Percentiles rank a stretch among this genome's conserved stretches.
These are phyloP conservation scores for Didymella sp. DNA, from an alignment of 2,329 filamentous ascomycete species.

Conservation along the genomic window DNA sequence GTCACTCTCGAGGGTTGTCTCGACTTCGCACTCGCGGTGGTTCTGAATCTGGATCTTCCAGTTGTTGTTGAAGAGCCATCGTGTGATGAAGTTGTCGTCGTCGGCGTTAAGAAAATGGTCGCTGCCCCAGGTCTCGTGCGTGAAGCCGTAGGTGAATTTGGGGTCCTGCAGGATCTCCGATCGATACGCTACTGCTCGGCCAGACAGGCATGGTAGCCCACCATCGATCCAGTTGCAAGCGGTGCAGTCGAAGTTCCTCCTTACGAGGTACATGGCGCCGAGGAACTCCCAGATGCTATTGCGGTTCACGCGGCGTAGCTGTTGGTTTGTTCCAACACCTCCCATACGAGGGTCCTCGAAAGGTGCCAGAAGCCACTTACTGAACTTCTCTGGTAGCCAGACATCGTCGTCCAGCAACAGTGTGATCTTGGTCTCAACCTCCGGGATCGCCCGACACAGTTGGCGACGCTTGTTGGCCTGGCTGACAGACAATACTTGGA, in stretches of 20 bases:
- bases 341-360: conserved; percentile 86
- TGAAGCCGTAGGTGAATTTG: conserved; percentile 86
- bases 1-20: conserved; percentile 91
- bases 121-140: conserved; percentile 74
- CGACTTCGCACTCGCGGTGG: conserved; percentile 79
- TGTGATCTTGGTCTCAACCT: conserved; percentile 82
- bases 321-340: conserved; percentile 90
- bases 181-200: conserved; percentile 89
- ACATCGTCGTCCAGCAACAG: conserved; percentile 97
- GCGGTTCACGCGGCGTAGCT: conserved; percentile 73
- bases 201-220: conserved; percentile 95
- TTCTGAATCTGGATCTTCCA: conserved; percentile 98
- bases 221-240: conserved; percentile 95
- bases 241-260: conserved; percentile 95
- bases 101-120: conserved; percentile 92
- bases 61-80: conserved; percentile 89
- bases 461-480: conserved; percentile 96
- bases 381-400: conserved; percentile 83
- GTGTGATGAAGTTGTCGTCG: conserved; percentile 97
- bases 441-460: conserved; percentile 87
- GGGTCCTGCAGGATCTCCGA: conserved; percentile 85
- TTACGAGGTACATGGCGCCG: conserved; percentile 88
- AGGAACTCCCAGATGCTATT: conserved; percentile 83
- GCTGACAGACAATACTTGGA: conserved; percentile 76
- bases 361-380: conserved; percentile 91